phyloP scores from a whole-genome alignment of 2,329 filamentous ascomycete species.

The Diatrype stigma region DNA sequence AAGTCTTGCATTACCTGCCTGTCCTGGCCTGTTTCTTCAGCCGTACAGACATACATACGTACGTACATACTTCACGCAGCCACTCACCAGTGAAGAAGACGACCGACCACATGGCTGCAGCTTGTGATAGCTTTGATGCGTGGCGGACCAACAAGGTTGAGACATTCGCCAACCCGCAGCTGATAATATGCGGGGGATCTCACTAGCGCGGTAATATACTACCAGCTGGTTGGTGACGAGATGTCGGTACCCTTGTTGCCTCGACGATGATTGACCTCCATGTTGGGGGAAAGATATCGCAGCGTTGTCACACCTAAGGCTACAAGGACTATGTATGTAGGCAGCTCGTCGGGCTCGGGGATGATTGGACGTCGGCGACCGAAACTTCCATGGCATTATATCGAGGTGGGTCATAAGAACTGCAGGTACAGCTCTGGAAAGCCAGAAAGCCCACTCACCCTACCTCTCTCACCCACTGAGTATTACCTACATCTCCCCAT shows the following conservation, averaged over 20 bases:
- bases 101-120: too few relatives aligned
- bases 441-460: neutral
- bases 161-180: neutral
- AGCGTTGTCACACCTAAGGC: too few relatives aligned
- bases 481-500: neutral
- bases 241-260: neutral
- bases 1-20: too few relatives aligned
- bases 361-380: neutral
- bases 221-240: neutral
- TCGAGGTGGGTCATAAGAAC: neutral
- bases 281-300: too few relatives aligned
- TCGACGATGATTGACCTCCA: neutral
- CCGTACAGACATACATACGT: too few relatives aligned
- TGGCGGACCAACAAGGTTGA: neutral
- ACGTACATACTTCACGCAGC: too few relatives aligned
- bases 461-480: neutral
- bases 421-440: neutral
- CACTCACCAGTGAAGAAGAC: too few relatives aligned
- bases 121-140: too few relatives aligned
- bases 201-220: neutral
- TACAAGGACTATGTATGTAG: too few relatives aligned
- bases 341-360: too few relatives aligned
- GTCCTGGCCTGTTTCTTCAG: too few relatives aligned
- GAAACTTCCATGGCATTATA: neutral
- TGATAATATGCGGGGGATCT: neutral